phyloP scores from a whole-genome alignment of 306 rosid species.

The Casuarina cunninghamiana region DNA sequence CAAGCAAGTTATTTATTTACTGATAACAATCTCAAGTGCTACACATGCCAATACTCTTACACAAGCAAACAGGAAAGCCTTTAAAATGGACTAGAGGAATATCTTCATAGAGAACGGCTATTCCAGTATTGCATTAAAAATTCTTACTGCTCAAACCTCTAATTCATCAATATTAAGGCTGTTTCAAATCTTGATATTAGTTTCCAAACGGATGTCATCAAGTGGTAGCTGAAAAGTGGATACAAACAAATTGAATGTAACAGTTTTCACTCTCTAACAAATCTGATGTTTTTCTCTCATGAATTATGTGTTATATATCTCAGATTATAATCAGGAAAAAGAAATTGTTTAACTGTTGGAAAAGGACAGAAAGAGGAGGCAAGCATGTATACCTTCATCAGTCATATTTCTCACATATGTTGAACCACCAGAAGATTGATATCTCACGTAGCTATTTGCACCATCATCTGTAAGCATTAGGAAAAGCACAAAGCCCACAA shows the following conservation, averaged over 20 bases:
- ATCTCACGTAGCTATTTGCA: conserved; percentile 44
- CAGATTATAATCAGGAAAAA: conserved; percentile 11
- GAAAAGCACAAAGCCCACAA: conserved; percentile 26
- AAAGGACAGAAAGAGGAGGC: conserved; percentile 18
- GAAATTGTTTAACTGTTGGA: conserved; percentile 2
- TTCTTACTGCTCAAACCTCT: neutral
- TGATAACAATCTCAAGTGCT: too few relatives aligned
- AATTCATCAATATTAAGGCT: too few relatives aligned
- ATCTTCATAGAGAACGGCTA: too few relatives aligned
- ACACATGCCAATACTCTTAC: too few relatives aligned
- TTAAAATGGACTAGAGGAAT: too few relatives aligned
- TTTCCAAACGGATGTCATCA: conserved; percentile 6
- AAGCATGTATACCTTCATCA: conserved; percentile 67
- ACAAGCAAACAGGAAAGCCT: too few relatives aligned
- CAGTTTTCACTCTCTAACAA: conserved; percentile 3
- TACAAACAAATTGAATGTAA: conserved; percentile 5
- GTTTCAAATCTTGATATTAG: too few relatives aligned
- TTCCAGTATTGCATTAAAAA: neutral
- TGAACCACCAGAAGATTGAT: conserved; percentile 51
- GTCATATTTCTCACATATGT: conserved; percentile 38
- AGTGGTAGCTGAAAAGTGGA: conserved; percentile 6
- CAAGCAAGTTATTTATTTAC: too few relatives aligned
- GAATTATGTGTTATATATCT: conserved; percentile 5
- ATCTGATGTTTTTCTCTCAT: neutral
- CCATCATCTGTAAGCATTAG: conserved; percentile 61